phyloP scores from a whole-genome alignment of 441 rosid species.

The Corymbia calophylla region DNA sequence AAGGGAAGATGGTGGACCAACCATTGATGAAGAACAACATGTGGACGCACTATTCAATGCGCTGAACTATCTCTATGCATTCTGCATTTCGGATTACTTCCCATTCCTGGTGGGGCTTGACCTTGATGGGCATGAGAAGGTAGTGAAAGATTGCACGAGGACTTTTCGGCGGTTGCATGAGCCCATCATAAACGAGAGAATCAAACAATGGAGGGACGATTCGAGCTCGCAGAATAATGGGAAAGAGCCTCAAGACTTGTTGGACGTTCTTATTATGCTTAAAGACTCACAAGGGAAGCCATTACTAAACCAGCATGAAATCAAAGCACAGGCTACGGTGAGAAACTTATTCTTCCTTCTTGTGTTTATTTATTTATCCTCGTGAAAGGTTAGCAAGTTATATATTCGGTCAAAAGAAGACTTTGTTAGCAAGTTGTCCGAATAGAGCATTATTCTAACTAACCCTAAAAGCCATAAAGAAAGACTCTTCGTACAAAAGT shows the following conservation, averaged over 20 bases:
- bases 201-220: not conserved
- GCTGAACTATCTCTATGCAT: not conserved
- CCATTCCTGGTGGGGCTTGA: not conserved
- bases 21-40: not conserved
- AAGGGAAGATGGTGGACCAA: not conserved
- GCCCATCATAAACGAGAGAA: not conserved
- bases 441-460: not conserved
- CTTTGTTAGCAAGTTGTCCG: not conserved
- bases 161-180: not conserved
- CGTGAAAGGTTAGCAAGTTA: not conserved
- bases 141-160: not conserved
- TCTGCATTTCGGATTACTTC: not conserved
- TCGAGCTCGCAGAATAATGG: not conserved
- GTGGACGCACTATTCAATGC: not conserved
- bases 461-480: not conserved
- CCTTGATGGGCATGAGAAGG: not conserved
- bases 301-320: not conserved
- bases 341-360: not conserved
- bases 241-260: not conserved
- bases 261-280: not conserved
- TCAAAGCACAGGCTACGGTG: not conserved
- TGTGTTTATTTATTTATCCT: not conserved
- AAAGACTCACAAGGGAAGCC: not conserved
- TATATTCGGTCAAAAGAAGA: not conserved
- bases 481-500: not conserved